Base-by-base conservation (phyloP, 1,284 basidiomycete genomes). In the Leccinum subrobustum region DNA sequence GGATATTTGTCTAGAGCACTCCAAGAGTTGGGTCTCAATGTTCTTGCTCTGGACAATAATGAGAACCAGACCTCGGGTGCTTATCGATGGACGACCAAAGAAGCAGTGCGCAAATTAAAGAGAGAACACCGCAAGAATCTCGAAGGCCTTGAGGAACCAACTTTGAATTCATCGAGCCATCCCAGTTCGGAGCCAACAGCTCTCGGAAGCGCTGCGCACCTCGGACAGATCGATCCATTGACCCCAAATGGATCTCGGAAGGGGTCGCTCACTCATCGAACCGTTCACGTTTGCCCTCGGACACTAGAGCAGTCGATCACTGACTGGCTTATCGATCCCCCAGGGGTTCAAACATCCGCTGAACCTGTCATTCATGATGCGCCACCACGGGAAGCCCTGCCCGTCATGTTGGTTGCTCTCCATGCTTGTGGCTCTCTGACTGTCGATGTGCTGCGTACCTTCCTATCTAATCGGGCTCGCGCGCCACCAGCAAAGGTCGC, bases 401-500 rank as follows among this genome's bases (percentile, higher is more conserved):
- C 84, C 3, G 78, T 89, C 4, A 71, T 87, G 33, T 75, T 90
- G 54, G 81, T 89, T 31, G 88, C 85, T 11, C 77, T 91, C 51
- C 88, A 91, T 64, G 85, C 79, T 6, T 81, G 77, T 60, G 82
- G 82, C 4, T 80, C 81, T 3, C 74, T 83, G 14, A 81, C 81
- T 2, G 70, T 78, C 47, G 76, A 81, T 60, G 76, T 83, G 7
- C 59, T 82, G 42, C 78, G 79, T 23, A 70, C 76, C 20, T 74
- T 81, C 69, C 53, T 73, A 56, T 60, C 68, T 52, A 53, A 60
- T 60, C 25, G 63, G 25, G 51, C 35, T 48, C 56, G 48, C 53
- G 14, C 50, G 53, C 52, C 56, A 65, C 64, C 48, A 27, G 12
- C 12, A 56, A 48, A 23, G 16, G 53, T 51, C 37, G 20, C 39